Base-by-base conservation (phyloP, 768 basidiomycete species). In the Leccinum variicolor region DNA sequence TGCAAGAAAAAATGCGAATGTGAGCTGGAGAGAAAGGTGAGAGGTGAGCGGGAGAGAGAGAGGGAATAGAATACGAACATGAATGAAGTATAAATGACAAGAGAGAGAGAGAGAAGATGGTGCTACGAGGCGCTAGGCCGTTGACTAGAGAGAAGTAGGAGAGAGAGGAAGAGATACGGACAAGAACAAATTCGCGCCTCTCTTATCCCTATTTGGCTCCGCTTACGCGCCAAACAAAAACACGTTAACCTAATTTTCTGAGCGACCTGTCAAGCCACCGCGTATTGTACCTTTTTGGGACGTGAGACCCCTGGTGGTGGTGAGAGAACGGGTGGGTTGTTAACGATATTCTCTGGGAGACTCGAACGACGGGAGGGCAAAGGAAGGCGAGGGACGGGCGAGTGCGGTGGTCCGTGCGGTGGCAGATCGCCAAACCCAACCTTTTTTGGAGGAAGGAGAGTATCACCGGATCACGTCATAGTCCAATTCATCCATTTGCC, bases 61-160 rank as follows among this genome's bases (percentile, higher is more conserved):
- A 36, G 47, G 11, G 26, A 25, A 1, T 36, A 46, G 55, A 65
- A 53, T 48, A 77, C 77, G 63, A 64, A 81, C 79, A 75, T 73
- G 76, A 75, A 79, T 75, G 70, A 76, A 74, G 74, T 81, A 80
- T 78, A 79, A 69, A 73, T 73, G 76, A 79, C 76, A 84, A 77
- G 81, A 79, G 79, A 82, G 81, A 79, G 79, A 82, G 81, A 73
- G 76, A 78, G 77, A 43, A 43, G 41, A 43, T 43, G 19, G 79
- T 81, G 78, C 78, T 78, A 80, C 79, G 82, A 81, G 77, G 75
- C 75, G 75, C 74, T 70, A 68, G 73, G 75, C 77, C 79, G 76
- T 73, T 76, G 74, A 73, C 72, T 71, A 68, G 76, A 79, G 78
- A 81, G 81, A 81, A 77, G 80, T 80, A 79, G 75, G 80, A 81